Base-by-base conservation (phyloP, 805 yeast genomes). In the Yarrowia sp. region DNA sequence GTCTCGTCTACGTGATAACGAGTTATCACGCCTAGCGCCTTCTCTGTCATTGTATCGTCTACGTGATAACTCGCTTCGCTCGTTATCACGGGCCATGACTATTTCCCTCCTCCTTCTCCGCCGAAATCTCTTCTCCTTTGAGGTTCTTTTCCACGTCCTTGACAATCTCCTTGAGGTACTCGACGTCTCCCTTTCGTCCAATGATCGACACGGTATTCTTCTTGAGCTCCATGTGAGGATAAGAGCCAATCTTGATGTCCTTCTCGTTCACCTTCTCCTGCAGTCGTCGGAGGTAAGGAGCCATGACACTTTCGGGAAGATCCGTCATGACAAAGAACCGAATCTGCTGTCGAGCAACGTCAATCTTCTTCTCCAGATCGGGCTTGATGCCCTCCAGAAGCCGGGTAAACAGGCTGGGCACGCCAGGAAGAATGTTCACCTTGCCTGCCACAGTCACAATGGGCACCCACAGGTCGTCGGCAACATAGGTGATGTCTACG, bases 391-490 rank as follows among this genome's bases (percentile, higher is more conserved):
- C 83, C 9, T 76, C 75, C 14, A 91, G 74, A 69, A 92, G 78
- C 56, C 76, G 77, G 68, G 82, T 83, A 76, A 90, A 92, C 38
- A 92, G 78, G 70, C 85, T 86, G 0, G 97, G 97, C 10, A 92
- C 87, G 0, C 97, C 97, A 0, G 97, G 97, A 53, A 92, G 80
- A 14, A 92, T 84, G 73, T 85, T 88, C 1, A 91, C 86, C 71
- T 86, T 85, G 42, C 83, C 73, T 58, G 87, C 81, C n/a, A 92
- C 79, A 0, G 86, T 85, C 1, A 91, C 92, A 6, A 91, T 82
- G 0, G 97, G 97, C 2, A 92, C 96, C 97, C 97, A 92, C 14
- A 89, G 78, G 14, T 83, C 81, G 4, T 85, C 86, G 9, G 78
- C 71, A 0, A 85, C 79, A 71, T 80, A 87, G 34, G 71, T 56